Evolutionary conservation across 1,139 yeast species (phyloP), one percentile per base, ranked within the genome.

Genomic region (Sugiyamaella japonica): DNA sequence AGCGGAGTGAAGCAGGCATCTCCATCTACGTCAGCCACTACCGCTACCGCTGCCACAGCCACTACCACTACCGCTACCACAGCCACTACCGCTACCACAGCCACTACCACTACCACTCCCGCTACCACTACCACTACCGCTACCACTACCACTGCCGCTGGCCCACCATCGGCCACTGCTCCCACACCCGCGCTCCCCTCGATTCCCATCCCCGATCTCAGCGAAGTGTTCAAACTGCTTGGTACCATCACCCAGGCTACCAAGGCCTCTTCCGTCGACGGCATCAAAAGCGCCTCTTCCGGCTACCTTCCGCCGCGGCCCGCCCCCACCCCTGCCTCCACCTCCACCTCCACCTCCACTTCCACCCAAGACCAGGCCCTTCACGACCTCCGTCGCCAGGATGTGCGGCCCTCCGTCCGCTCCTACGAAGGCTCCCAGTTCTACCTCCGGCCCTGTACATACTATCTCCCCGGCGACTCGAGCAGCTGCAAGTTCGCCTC

Each of bases 331-430:
- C n/a, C n/a, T n/a, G n/a, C 7, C 34, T 4, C 9, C 34, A 23
- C 20, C 43, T 20, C 16, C 29, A 12, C 23, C 25, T 20, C 17
- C 6, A 8, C 10, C 23, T 10, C 41, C 8, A 20, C 5, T 6
- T 3, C 25, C 5, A 6, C 9, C 25, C 4, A 6, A 20, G 25
- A 20, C 25, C 25, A 20, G 7, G 23, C 13, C n/a, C 43, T 23
- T 9, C 29, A 12, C 23, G 36, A 41, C 15, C 36, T 49, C 6
- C 56, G 66, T 7, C 34, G 37, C 15, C 52, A 45, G 17, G 67
- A 64, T 52, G 55, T 59, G 12, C 60, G 67, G 6, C 57, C 50
- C 2, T 40, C 39, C 7, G 66, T 64, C 10, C 58, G 60, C n/a
- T 42, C 52, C n/a, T 58, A 60, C 43, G 52, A 55, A 5, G 51